Evolutionary conservation across 2,329 filamentous ascomycete species (phyloP).

Genomic region (Fusarium musae): DNA sequence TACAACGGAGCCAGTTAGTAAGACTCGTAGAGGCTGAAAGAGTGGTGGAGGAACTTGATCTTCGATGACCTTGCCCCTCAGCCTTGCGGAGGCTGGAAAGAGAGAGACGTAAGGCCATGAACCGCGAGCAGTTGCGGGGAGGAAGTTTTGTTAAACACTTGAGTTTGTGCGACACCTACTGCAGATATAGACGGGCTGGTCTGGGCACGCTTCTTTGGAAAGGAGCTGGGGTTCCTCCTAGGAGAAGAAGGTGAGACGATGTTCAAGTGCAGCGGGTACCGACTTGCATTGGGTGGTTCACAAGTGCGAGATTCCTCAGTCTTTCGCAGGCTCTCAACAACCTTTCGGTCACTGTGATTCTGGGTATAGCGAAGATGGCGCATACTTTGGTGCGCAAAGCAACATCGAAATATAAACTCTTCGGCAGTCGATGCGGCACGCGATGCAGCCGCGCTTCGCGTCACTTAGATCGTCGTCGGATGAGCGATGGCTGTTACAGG

Average conservation of each 20-base stretch:
- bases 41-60: background rate
- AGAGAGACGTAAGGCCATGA: fast-evolving
- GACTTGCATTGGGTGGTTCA: background rate
- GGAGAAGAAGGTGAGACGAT: background rate
- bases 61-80: background rate
- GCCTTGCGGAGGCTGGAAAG: no score
- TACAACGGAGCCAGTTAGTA: fast-evolving
- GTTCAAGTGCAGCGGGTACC: no score
- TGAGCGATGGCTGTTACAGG: background rate
- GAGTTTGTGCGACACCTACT: fast-evolving
- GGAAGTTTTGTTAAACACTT: background rate
- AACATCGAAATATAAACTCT: background rate
- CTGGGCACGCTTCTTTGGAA: fast-evolving
- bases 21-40: background rate
- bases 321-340: background rate
- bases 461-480: fast-evolving
- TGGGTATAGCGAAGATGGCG: background rate
- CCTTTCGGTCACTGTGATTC: background rate
- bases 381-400: background rate
- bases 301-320: fast-evolving
- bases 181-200: fast-evolving
- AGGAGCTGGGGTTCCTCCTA: background rate
- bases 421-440: background rate
- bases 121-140: background rate
- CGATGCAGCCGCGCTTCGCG: fast-evolving